Base-by-base conservation (phyloP, 2,329 filamentous ascomycete genomes). In the Neopestalotiopsis sp. region DNA sequence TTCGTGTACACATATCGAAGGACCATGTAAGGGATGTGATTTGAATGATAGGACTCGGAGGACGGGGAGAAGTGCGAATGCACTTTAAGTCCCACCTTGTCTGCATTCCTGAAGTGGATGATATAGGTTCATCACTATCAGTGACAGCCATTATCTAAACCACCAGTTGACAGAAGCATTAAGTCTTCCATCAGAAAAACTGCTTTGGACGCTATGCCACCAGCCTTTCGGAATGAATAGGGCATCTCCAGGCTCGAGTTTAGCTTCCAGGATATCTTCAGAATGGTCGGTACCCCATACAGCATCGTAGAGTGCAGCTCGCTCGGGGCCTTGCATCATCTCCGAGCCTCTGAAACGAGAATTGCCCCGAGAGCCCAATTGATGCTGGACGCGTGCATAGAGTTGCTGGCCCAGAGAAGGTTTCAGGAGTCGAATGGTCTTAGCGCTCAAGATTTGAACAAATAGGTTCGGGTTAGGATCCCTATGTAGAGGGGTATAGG, bases 391-490 rank as follows among this genome's bases (percentile, higher is more conserved):
- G 2, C 79, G 67, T 10, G 77, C 83, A 77, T 94, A 97, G 2
- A 97, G 77, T 0, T 75, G 79, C 61, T 87, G 82, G 0, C 96
- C 96, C 3, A 84, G 76, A 0, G 80, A 76, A 0, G 94, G 94
- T 4, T 85, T 81, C 69, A 95, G 85, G 13, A 98, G 78, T n/a
- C 94, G 86, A 17, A 98, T 84, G 0, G 82, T 78, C 80, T 99
- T 99, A 65, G 77, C 80, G 4, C 93, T 90, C 17, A 89, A 89
- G 13, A 98, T 80, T 80, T 99, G 96, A 61, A 93, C 89, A 78
- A 98, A 97, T 0, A 98, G 75, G 77, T 99, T 99, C 0, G 94
- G 94, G 75, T 98, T 98, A 0, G 96, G 96, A 76, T 99, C 96
- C 67, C 92, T 89, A 80, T 99, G 96, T 3, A 97, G 84, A 3